Conservation (phyloP, 495 filamentous ascomycete genomes). For the Penicillium atrosanguineum region DNA sequence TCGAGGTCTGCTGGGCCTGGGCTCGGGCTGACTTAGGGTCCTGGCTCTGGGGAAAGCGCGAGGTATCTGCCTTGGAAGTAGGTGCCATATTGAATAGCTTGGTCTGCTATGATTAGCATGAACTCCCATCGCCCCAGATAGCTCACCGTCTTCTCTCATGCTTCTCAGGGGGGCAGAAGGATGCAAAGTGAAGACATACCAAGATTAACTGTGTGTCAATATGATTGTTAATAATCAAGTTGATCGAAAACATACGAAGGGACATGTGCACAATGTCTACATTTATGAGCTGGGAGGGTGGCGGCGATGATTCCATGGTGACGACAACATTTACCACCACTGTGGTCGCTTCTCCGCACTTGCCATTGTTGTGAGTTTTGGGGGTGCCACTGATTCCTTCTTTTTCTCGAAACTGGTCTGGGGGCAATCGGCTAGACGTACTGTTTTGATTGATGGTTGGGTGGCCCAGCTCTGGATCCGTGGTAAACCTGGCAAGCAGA, state of each 20-base stretch:
- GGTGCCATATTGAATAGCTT: constrained; percentile 22
- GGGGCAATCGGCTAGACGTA: constrained; percentile 6
- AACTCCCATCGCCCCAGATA: not conserved
- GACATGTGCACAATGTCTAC: not conserved
- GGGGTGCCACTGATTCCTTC: constrained; percentile 17
- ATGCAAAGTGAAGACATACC: constrained; percentile 7
- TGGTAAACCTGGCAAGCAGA: not conserved
- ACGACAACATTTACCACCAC: constrained; percentile 26
- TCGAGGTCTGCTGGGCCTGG: not conserved
- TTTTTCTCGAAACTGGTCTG: constrained; percentile 7
- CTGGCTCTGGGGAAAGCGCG: constrained; percentile 26
- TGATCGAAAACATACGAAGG: not conserved
- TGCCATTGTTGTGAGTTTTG: constrained; percentile 8
- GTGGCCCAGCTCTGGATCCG: not conserved
- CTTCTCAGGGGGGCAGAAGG: constrained; percentile 1
- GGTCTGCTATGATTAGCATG: not conserved
- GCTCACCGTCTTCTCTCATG: not conserved
- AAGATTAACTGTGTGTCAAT: not conserved
- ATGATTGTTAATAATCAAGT: not conserved
- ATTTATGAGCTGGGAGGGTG: constrained; percentile 21
- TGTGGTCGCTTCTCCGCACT: constrained; percentile 17
- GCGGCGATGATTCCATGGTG: constrained; percentile 25
- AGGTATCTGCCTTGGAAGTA: constrained; percentile 29
- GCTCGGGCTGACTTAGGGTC: constrained; percentile 13
- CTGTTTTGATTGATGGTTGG: not conserved